These are phyloP conservation scores for Dalechampia spathulata DNA, from an alignment of 441 rosid species.

Conservation along the genomic window DNA sequence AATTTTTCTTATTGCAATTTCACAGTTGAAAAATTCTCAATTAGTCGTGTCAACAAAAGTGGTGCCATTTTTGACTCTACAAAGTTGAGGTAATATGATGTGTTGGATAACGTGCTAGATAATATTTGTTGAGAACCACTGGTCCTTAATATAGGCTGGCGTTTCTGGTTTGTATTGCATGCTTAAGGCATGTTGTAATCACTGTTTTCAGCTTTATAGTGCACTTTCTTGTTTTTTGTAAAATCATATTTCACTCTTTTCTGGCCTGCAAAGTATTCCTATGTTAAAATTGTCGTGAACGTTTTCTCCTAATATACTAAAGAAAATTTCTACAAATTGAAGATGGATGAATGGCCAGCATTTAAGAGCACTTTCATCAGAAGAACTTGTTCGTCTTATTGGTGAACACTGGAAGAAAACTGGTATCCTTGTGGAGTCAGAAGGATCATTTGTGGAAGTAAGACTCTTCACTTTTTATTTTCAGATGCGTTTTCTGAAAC, in stretches of 20 bases:
- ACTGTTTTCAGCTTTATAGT: not conserved
- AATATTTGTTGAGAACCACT: conserved; percentile 6
- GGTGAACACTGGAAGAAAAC: conserved; percentile 79
- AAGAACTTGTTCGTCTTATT: conserved; percentile 50
- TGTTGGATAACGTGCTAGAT: not conserved
- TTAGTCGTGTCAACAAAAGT: conserved; percentile 81
- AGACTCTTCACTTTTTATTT: conserved; percentile 17
- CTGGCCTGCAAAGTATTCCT: not conserved
- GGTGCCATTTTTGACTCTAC: conserved; percentile 85
- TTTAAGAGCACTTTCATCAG: conserved; percentile 59
- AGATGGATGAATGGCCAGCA: conserved; percentile 99
- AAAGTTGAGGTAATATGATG: conserved; percentile 70
- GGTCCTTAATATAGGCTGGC: not conserved
- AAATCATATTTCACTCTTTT: not conserved
- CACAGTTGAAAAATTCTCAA: conserved; percentile 80
- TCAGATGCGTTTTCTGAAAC: not conserved
- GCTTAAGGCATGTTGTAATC: not conserved
- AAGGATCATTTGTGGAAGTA: conserved; percentile 71
- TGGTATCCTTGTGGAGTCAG: conserved; percentile 50
- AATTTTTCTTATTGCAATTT: conserved; percentile 20
- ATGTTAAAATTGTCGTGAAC: conserved; percentile 8
- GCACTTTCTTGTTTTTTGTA: not conserved
- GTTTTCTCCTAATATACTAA: not conserved
- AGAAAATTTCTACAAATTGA: conserved; percentile 10
- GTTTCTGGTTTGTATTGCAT: conserved; percentile 1